phyloP scores from a whole-genome alignment of 164 flowering plant genomes.

The Hamamelis virginiana region DNA sequence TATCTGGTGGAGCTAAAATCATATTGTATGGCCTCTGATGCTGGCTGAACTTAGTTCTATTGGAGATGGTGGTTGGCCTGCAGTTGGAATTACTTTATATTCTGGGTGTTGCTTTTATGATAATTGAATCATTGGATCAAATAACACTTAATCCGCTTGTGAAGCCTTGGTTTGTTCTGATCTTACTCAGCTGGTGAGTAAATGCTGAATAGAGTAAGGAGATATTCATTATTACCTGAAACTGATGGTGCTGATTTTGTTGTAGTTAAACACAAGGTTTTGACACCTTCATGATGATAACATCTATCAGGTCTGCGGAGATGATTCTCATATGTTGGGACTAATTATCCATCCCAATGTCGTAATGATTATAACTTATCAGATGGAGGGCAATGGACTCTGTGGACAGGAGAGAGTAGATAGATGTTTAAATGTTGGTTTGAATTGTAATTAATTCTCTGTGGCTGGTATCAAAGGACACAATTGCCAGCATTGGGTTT shows the following conservation, averaged over 20 bases:
- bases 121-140: neutral
- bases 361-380: neutral
- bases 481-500: neutral
- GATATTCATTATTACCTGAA: neutral
- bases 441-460: neutral
- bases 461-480: neutral
- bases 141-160: neutral
- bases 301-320: neutral
- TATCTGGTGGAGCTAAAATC: neutral
- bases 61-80: neutral
- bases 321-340: neutral
- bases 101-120: neutral
- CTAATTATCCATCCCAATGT: neutral
- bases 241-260: neutral
- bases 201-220: neutral
- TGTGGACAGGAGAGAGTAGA: neutral
- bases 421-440: neutral
- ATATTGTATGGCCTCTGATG: neutral
- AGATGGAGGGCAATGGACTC: neutral
- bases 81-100: neutral
- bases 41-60: neutral
- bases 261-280: neutral
- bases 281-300: neutral
- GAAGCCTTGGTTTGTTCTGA: neutral
- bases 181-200: neutral